These are phyloP conservation scores for Metschnikowia picachoensis DNA, from an alignment of 805 yeast species.

Conservation along the genomic window DNA sequence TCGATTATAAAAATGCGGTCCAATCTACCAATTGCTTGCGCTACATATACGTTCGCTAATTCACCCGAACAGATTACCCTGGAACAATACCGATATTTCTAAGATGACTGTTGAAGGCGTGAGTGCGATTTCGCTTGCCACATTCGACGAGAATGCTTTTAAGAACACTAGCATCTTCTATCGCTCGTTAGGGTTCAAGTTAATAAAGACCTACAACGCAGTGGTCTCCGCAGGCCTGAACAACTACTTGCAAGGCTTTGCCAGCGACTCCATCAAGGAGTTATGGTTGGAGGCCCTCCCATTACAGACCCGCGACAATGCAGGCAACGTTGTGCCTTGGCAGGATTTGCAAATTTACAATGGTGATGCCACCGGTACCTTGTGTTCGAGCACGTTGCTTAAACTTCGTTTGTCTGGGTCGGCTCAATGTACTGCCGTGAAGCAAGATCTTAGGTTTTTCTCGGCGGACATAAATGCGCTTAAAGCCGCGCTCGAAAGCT, in stretches of 20 bases:
- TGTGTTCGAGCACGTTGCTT: constrained; percentile 28
- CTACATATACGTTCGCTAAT: background rate
- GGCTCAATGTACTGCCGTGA: constrained; percentile 4
- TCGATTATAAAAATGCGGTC: constrained; percentile 4
- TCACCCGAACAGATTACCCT: background rate
- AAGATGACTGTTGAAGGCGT: constrained; percentile 26
- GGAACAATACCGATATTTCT: background rate
- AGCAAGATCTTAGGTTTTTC: constrained; percentile 29
- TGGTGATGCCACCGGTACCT: constrained; percentile 32
- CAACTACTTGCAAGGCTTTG: constrained; percentile 46
- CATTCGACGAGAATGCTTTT: constrained; percentile 46
- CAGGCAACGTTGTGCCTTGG: constrained; percentile 37
- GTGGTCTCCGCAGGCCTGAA: constrained; percentile 25
- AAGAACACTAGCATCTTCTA: constrained; percentile 53
- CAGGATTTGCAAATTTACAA: constrained; percentile 37
- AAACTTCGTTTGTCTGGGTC: constrained; percentile 33
- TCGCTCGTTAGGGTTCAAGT: constrained; percentile 54
- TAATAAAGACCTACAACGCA: constrained; percentile 58
- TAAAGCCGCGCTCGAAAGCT: constrained; percentile 16
- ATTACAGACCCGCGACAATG: constrained; percentile 32
- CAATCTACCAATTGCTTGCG: constrained; percentile 2
- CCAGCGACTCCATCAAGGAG: constrained; percentile 64
- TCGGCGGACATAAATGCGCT: constrained; percentile 26
- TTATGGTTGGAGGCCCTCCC: constrained; percentile 73
- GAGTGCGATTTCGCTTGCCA: constrained; percentile 60